A percentile compares a stretch with the other conserved stretches of the same genome.
phyloP scores from a whole-genome alignment of 2,329 filamentous ascomycete genomes.

The Aspergillus awamori region DNA sequence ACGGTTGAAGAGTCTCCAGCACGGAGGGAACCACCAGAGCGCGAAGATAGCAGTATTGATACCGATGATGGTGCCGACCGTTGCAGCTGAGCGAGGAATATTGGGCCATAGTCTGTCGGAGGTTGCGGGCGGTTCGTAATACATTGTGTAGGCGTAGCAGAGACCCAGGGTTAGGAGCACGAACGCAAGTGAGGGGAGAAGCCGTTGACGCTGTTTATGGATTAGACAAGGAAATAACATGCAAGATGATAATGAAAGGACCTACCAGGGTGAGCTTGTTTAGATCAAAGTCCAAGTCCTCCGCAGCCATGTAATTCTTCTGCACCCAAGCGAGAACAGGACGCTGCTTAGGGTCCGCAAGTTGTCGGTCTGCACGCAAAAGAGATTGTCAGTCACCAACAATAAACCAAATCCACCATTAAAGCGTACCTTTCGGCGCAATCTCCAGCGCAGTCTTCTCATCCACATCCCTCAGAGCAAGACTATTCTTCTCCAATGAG shows the following conservation, averaged over 20 bases:
- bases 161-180: constrained; percentile 43
- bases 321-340: constrained; percentile 48
- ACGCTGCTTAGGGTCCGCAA: constrained; percentile 43
- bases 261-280: constrained; percentile 41
- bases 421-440: constrained; percentile 18
- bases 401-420: background rate
- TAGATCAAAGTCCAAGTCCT: constrained; percentile 37
- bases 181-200: constrained; percentile 50
- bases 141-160: constrained; percentile 50
- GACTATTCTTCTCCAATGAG: constrained; percentile 36
- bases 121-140: constrained; percentile 52
- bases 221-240: background rate
- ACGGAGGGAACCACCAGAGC: constrained; percentile 55
- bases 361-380: constrained; percentile 36
- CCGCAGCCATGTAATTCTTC: constrained; percentile 45
- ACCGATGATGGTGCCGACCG: constrained; percentile 54
- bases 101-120: constrained; percentile 54
- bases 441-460: constrained; percentile 40
- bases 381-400: background rate
- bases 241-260: background rate
- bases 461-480: constrained; percentile 40
- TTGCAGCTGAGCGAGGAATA: constrained; percentile 55
- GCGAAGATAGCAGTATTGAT: constrained; percentile 54
- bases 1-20: constrained; percentile 60
- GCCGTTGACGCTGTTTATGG: constrained; percentile 42